Evolutionary conservation across 2,329 filamentous ascomycete species (phyloP).

Genomic region (Fonsecaea pugnacius): DNA sequence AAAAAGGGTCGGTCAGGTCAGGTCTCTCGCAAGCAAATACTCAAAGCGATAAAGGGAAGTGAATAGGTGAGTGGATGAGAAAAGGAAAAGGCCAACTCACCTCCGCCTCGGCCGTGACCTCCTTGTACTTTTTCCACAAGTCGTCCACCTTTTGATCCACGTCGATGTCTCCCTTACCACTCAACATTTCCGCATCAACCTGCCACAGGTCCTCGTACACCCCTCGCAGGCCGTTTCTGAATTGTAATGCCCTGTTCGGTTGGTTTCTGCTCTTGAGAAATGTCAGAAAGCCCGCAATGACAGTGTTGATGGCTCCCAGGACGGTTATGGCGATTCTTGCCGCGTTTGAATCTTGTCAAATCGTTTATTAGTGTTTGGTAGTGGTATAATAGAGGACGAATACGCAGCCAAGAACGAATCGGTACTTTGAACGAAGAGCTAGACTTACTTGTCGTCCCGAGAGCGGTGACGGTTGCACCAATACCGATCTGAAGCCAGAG

Average conservation of each 20-base stretch:
- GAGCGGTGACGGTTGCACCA: constrained; percentile 18
- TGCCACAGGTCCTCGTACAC: constrained; percentile 20
- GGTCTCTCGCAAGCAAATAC: no score
- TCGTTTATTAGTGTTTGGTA: not conserved
- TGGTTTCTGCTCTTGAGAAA: constrained; percentile 29
- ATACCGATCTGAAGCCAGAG: constrained; percentile 24
- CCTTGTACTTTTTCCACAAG: constrained; percentile 16
- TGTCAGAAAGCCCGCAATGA: constrained; percentile 24
- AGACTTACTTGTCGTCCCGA: constrained; percentile 7
- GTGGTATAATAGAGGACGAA: not conserved
- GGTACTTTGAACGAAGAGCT: not conserved
- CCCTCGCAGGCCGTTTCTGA: constrained; percentile 20
- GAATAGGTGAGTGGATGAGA: not conserved
- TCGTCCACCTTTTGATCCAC: constrained; percentile 17
- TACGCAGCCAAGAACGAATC: no score
- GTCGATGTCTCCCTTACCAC: constrained; percentile 6
- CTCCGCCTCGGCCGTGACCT: constrained; percentile 14
- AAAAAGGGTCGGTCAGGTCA: not conserved
- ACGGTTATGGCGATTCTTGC: constrained; percentile 23
- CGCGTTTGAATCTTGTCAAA: constrained; percentile 1
- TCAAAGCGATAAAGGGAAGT: no score
- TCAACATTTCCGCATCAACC: constrained; percentile 21
- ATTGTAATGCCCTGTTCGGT: constrained; percentile 27
- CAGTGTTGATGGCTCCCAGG: constrained; percentile 27
- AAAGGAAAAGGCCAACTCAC: constrained; percentile 4